A percentile compares a stretch with the other conserved stretches of the same genome.
Evolutionary conservation across 1,284 basidiomycete genomes (phyloP).

Genomic region (Trametes versicolor): DNA sequence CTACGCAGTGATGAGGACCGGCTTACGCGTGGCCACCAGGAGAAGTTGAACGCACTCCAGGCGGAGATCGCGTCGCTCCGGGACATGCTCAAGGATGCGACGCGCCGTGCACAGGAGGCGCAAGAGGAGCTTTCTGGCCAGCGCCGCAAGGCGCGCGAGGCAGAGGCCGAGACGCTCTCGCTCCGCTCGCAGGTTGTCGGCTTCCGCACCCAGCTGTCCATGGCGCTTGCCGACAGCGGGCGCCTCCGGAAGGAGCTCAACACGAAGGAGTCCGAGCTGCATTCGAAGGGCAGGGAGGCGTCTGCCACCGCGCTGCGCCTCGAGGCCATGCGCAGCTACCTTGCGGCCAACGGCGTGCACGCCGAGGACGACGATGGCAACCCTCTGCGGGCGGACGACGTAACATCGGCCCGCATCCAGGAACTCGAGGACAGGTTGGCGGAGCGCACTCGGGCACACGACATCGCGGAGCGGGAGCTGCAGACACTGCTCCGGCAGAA

Average conservation of each 20-base stretch:
- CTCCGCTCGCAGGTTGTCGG: conserved; percentile 84
- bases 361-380: conserved; percentile 74
- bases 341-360: conserved; percentile 88
- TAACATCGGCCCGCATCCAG: conserved; percentile 60
- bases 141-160: conserved; percentile 69
- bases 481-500: conserved; percentile 69
- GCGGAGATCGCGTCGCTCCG: conserved; percentile 79
- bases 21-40: conserved; percentile 74
- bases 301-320: conserved; percentile 83
- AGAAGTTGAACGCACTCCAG: conserved; percentile 85
- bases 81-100: conserved; percentile 81
- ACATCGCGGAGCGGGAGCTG: conserved; percentile 78
- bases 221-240: conserved; percentile 76
- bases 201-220: conserved; percentile 81
- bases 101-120: conserved; percentile 74
- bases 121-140: conserved; percentile 79
- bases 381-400: conserved; percentile 53
- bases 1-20: conserved; percentile 84
- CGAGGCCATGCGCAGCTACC: conserved; percentile 85
- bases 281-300: conserved; percentile 73
- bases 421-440: conserved; percentile 83
- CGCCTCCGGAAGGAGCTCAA: conserved; percentile 76
- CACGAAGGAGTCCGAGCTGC: conserved; percentile 75
- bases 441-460: conserved; percentile 77
- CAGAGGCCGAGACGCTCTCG: conserved; percentile 75